Evolutionary conservation across 2,329 filamentous ascomycete genomes (phyloP).

Genomic region (Sarocladiaceae sp.): DNA sequence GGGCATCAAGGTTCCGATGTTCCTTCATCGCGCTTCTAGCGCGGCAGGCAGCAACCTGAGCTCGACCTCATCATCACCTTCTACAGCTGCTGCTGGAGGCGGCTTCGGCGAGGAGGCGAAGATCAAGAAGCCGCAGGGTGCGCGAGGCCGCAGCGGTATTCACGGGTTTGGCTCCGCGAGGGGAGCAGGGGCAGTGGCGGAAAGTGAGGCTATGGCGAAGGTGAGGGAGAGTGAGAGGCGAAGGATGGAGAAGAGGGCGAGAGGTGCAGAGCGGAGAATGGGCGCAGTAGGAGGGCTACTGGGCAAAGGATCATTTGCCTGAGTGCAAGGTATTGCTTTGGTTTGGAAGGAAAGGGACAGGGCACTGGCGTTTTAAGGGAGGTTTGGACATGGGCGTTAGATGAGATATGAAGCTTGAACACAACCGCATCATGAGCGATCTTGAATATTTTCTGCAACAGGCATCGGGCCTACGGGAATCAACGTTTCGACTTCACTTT

Average conservation of each 20-base stretch:
- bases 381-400: conserved; percentile 3
- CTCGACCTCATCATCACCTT: conserved; percentile 10
- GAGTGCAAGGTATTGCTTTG: conserved; percentile 7
- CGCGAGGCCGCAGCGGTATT: conserved; percentile 51
- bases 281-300: conserved; percentile 54
- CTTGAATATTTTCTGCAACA: too few species aligned
- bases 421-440: too few species aligned
- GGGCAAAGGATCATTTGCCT: conserved; percentile 41
- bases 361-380: not conserved
- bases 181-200: conserved; percentile 28
- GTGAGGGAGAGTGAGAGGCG: conserved; percentile 51
- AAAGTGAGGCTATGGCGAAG: conserved; percentile 49
- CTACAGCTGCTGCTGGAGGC: conserved; percentile 18
- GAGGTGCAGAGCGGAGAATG: conserved; percentile 49
- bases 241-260: conserved; percentile 51
- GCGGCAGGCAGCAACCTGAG: conserved; percentile 23
- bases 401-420: too few species aligned
- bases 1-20: conserved; percentile 61
- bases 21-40: conserved; percentile 58
- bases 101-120: conserved; percentile 44
- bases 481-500: too few species aligned
- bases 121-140: conserved; percentile 50
- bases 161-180: conserved; percentile 41
- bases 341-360: not conserved
- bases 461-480: too few species aligned